Base-by-base conservation (phyloP, 139 green algal genomes). In the Haematococcus lacustris region DNA sequence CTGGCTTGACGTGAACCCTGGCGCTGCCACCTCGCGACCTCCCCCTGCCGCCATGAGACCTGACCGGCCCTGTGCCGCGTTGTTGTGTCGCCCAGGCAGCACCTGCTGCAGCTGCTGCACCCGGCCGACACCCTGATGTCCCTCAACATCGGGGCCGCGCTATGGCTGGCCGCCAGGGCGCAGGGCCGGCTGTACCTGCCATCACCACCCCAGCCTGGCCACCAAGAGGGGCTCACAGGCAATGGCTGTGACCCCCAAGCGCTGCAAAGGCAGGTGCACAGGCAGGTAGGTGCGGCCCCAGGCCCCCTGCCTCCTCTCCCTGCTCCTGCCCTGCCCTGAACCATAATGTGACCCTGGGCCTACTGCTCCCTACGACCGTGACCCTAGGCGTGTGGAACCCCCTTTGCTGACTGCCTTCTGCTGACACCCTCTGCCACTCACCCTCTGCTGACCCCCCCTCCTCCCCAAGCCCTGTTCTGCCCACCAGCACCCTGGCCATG, bases 81-180 rank as follows among this genome's bases (percentile, higher is more conserved):
- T 9, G 9, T 17, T 9, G 9, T 53, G 43, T 17, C 53, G 4
- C 33, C 50, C 76, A 86, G 77, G 25, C 17, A 50, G 3, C 85
- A 73, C 70, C 73, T 98, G 59, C 70, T 93, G 53, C 66, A 76
- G 32, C 84, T 98, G 51, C 85, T 98, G 65, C 71, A 80, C 60
- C 93, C 93, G 13, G 73, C 86, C 0, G 80, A 76, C 47, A 98
- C 93, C 0, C 79, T 97, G 3, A 98, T 98, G 94, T 93, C 98
- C 73, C 63, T 96, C 26, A 98, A 98, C 78, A 98, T 98, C 50
- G 93, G 91, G 0, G 86, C 89, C 1, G 91, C 93, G 3, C 81
- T 98, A 17, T 97, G 93, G 91, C 82, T 97, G 75, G 89, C 91
- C 23, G 81, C 82, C 0, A 23, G 74, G 9, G 90, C 75, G 3